Evolutionary conservation across 805 yeast genomes (phyloP).

Genomic region (Saccharomycopsis javanensis): DNA sequence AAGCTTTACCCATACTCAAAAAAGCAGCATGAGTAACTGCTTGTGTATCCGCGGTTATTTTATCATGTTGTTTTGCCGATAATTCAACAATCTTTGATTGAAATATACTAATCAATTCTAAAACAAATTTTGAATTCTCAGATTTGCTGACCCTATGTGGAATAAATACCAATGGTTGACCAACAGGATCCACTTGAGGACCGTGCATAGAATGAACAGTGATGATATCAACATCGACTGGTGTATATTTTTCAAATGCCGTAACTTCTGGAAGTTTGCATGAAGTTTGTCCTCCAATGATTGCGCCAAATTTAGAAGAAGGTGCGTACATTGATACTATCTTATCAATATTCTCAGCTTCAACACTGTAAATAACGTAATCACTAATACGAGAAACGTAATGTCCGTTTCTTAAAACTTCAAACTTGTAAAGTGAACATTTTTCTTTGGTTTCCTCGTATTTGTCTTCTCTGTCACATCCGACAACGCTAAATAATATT

Average conservation of each 20-base stretch:
- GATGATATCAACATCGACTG: slow-evolving; percentile 72
- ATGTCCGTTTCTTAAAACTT: slow-evolving; percentile 70
- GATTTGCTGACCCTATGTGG: slow-evolving; percentile 53
- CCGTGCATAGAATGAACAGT: slow-evolving; percentile 93
- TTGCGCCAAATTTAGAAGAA: slow-evolving; percentile 74
- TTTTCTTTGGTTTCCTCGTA: slow-evolving; percentile 38
- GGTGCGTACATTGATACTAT: slow-evolving; percentile 78
- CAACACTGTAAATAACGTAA: slow-evolving; percentile 82
- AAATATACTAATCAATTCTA: slow-evolving; percentile 56
- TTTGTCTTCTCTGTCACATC: slow-evolving; percentile 71
- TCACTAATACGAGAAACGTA: slow-evolving; percentile 73
- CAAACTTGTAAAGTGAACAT: slow-evolving; percentile 36
- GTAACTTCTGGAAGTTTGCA: slow-evolving; percentile 85
- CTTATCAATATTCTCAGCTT: slow-evolving; percentile 71
- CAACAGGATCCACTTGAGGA: slow-evolving; percentile 77
- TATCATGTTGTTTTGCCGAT: slow-evolving; percentile 83
- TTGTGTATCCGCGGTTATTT: slow-evolving; percentile 95
- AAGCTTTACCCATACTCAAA: slow-evolving; percentile 92
- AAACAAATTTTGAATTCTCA: slow-evolving; percentile 51
- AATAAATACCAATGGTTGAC: slow-evolving; percentile 87
- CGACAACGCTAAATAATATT: slow-evolving; percentile 47
- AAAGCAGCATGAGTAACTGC: slow-evolving; percentile 98
- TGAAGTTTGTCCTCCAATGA: slow-evolving; percentile 97
- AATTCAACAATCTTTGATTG: slow-evolving; percentile 69
- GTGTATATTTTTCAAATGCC: slow-evolving; percentile 72